Evolutionary conservation across 2,329 filamentous ascomycete genomes (phyloP).

Genomic region (Cladorrhinum sp.): DNA sequence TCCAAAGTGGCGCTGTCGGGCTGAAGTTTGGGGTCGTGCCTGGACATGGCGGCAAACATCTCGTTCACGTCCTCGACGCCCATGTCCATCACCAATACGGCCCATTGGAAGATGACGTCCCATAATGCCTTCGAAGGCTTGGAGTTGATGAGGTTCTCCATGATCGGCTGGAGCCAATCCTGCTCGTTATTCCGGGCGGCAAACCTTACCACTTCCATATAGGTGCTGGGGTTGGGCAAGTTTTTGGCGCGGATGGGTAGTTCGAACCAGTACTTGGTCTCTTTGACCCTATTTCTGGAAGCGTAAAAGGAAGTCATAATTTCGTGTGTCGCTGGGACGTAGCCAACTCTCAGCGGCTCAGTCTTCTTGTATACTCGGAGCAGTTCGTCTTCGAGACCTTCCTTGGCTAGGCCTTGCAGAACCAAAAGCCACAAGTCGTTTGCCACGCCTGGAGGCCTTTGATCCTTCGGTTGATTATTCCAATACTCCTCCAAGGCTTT

Average conservation of each 20-base stretch:
- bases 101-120: constrained; percentile 74
- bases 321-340: constrained; percentile 46
- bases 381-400: constrained; percentile 56
- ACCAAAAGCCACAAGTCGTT: constrained; percentile 44
- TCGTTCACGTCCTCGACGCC: constrained; percentile 68
- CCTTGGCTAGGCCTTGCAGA: constrained; percentile 59
- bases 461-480: constrained; percentile 17
- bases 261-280: constrained; percentile 66
- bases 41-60: constrained; percentile 68
- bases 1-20: constrained; percentile 76
- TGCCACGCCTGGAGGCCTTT: constrained; percentile 31
- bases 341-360: constrained; percentile 44
- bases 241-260: constrained; percentile 45
- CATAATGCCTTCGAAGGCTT: constrained; percentile 56
- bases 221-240: constrained; percentile 44
- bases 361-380: constrained; percentile 23
- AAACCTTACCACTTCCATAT: constrained; percentile 57
- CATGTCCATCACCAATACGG: constrained; percentile 65
- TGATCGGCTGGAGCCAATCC: constrained; percentile 60
- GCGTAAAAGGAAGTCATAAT: constrained; percentile 64
- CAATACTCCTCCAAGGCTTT: constrained; percentile 41
- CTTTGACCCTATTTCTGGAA: constrained; percentile 51
- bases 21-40: constrained; percentile 40
- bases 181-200: constrained; percentile 57
- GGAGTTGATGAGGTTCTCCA: constrained; percentile 50